A percentile compares a stretch with the other conserved stretches of the same genome.
These are phyloP conservation scores for Ploettnerulaceae sp. DNA, from an alignment of 2,329 filamentous ascomycete genomes.

Conservation along the genomic window DNA sequence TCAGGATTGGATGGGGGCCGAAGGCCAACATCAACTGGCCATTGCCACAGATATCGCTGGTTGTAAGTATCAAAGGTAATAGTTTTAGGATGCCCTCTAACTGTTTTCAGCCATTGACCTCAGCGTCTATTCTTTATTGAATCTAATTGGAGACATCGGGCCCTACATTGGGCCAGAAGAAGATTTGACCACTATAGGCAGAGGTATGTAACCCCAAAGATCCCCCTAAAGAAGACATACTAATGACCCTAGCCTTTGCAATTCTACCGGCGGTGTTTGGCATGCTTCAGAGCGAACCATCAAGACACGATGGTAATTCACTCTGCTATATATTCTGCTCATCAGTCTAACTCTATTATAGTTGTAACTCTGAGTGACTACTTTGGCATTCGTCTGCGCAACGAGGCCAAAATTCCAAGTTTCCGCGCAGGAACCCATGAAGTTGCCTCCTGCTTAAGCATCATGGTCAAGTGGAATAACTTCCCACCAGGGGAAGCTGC, in stretches of 20 bases:
- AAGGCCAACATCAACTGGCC: constrained; percentile 1
- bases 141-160: constrained; percentile 19
- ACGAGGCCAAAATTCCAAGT: constrained; percentile 11
- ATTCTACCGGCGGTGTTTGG: constrained; percentile 19
- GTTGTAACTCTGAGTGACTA: constrained; percentile 25
- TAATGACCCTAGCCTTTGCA: constrained; percentile 18
- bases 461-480: constrained; percentile 14
- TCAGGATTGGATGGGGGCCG: constrained; percentile 19
- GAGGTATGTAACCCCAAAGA: constrained; percentile 14
- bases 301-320: constrained; percentile 20
- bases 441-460: constrained; percentile 13
- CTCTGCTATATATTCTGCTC: not conserved
- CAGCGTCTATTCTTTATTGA: constrained; percentile 11
- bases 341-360: constrained; percentile 10
- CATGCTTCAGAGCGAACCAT: constrained; percentile 10
- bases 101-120: constrained; percentile 18
- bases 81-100: not conserved
- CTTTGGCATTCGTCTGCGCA: constrained; percentile 16
- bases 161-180: constrained; percentile 19
- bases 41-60: constrained; percentile 16
- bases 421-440: constrained; percentile 24
- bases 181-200: constrained; percentile 18
- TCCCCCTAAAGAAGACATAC: not conserved
- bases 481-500: constrained; percentile 21
- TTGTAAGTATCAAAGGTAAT: constrained; percentile 13